These are phyloP conservation scores for Trichoderma polysporum DNA, from an alignment of 2,329 filamentous ascomycete genomes.

Conservation along the genomic window DNA sequence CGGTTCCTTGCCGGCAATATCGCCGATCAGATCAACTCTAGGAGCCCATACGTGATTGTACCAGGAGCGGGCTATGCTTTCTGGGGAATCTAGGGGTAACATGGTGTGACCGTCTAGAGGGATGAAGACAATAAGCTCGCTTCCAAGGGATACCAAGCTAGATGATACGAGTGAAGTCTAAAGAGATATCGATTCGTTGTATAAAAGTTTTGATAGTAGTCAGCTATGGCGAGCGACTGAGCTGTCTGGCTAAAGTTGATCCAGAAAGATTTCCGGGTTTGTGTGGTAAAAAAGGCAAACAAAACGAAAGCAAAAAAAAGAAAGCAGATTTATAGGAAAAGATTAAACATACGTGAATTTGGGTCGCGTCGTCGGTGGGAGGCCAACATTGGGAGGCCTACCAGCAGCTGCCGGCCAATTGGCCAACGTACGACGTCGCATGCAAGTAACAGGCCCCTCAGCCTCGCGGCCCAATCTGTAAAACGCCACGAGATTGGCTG, in stretches of 20 bases:
- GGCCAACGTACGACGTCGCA: neutral
- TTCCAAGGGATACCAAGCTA: neutral
- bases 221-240: too few species aligned
- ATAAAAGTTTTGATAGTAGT: too few species aligned
- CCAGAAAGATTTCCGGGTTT: too few species aligned
- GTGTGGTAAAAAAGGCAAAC: neutral
- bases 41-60: conserved; percentile 26
- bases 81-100: neutral
- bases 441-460: neutral
- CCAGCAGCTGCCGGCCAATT: neutral
- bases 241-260: too few species aligned
- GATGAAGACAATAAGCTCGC: neutral
- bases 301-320: too few species aligned
- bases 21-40: conserved; percentile 67
- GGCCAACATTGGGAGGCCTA: neutral
- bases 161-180: neutral
- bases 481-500: neutral
- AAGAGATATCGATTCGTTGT: too few species aligned
- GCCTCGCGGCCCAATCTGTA: neutral
- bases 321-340: neutral
- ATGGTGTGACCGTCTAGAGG: neutral
- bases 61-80: neutral
- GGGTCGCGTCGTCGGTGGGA: neutral
- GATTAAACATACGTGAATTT: neutral
- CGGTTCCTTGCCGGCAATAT: conserved; percentile 71